Base-by-base conservation (phyloP, 345 rosid genomes). In the Ailanthus altissimus region DNA sequence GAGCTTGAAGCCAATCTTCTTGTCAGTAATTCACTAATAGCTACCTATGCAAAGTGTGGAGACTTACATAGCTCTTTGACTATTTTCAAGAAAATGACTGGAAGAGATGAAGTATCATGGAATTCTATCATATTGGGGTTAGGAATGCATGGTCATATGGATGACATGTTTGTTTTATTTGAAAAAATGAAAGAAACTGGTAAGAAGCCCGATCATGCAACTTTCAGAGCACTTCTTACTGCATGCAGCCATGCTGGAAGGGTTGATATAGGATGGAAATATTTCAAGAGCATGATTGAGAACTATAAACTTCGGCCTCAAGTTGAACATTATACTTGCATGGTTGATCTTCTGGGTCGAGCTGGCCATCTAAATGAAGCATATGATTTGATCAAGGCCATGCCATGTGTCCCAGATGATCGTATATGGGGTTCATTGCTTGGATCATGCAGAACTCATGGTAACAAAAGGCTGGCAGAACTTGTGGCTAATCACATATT, bases 11-110 rank as follows among this genome's bases (percentile, higher is more conserved):
- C 66, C 18, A 82, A 72, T 79, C 32, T 79, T 81, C 87, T 88
- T 2, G 79, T 77, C 75, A 51, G 73, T 78, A 88, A 88, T 76
- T 84, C 90, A 62, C 75, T 84, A 53, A 32, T 80, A 42, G 72
- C 85, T 74, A 69, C 88, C 42, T 84, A 88, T 76, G 83, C 85
- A 60, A 88, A 84, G 83, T 86, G 88, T 26, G 91, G 88, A 54
- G 75, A 83, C 72, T 46, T 81, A 21, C 72, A 67, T 13, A 75
- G 74, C 77, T 74, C 88, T 16, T 74, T 62, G 77, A 75, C 53
- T 14, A 43, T 86, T 59, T 85, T 85, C 45, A 73, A 84, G 76
- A 77, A 71, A 51, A 77, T 79, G 67, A 73, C 70, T 21, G 77
- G 54, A 79, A 82, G 77, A 80, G 69, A 84, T 78, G 80, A 57